Percentiles rank a stretch among this genome's conserved stretches.
Conservation (phyloP, 2,329 filamentous ascomycete genomes). For the Magnaporthiopsis rhizophila region DNA sequence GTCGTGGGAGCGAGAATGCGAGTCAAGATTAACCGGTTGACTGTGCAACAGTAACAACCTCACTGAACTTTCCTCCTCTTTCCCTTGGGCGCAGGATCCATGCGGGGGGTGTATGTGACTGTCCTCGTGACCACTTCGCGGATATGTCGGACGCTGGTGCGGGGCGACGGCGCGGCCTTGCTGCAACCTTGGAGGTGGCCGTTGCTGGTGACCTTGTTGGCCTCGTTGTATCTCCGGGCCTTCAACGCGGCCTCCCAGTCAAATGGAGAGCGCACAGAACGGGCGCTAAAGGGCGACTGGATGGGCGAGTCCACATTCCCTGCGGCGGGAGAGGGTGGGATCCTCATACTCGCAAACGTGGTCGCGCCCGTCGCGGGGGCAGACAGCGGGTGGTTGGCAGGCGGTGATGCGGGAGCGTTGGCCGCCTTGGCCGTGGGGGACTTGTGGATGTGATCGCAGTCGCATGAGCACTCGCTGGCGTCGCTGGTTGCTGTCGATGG, state of each 20-base stretch:
- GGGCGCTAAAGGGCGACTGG: slow-evolving; percentile 68
- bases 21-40: background rate
- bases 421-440: slow-evolving; percentile 32
- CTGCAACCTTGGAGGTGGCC: slow-evolving; percentile 20
- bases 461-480: slow-evolving; percentile 48
- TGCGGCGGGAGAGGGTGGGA: slow-evolving; percentile 67
- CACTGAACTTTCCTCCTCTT: slow-evolving; percentile 72
- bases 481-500: slow-evolving; percentile 51
- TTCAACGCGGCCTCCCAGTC: slow-evolving; percentile 72
- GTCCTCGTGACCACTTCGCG: slow-evolving; percentile 90
- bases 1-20: slow-evolving; percentile 1
- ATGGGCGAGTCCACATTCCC: slow-evolving; percentile 62
- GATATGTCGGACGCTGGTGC: slow-evolving; percentile 61
- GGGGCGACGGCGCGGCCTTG: slow-evolving; percentile 45
- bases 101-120: slow-evolving; percentile 79
- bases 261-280: slow-evolving; percentile 59
- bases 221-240: slow-evolving; percentile 52
- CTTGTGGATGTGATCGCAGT: slow-evolving; percentile 43
- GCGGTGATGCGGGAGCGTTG: slow-evolving; percentile 38
- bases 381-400: slow-evolving; percentile 46
- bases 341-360: slow-evolving; percentile 59
- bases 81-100: slow-evolving; percentile 84
- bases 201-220: slow-evolving; percentile 25
- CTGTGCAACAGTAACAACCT: slow-evolving; percentile 1
- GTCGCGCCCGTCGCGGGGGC: slow-evolving; percentile 52